phyloP scores from a whole-genome alignment of 257 asterid species.

The Lycium barbarum region DNA sequence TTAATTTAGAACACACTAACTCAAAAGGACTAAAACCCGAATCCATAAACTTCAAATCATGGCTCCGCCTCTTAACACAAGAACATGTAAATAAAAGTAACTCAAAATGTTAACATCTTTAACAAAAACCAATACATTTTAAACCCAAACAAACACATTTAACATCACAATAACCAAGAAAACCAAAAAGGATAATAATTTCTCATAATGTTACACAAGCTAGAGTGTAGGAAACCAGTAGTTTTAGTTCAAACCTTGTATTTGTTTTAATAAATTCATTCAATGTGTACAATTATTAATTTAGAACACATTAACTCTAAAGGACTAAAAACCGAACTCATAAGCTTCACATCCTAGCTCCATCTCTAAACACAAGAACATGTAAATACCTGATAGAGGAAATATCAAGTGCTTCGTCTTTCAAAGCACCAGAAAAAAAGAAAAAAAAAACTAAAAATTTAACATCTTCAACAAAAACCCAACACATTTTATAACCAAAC shows the following conservation, averaged over 20 bases:
- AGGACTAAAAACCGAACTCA: background rate
- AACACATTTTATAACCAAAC: slow-evolving; percentile 2
- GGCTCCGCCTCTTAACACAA: background rate
- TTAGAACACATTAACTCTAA: background rate
- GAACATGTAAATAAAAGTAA: slow-evolving; percentile 11
- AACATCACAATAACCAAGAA: background rate
- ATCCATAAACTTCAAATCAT: background rate
- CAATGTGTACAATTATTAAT: too few relatives aligned
- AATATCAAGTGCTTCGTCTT: slow-evolving; percentile 71
- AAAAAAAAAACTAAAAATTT: background rate
- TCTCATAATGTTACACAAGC: background rate
- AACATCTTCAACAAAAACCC: background rate
- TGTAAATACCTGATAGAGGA: slow-evolving; percentile 59
- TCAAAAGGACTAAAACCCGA: background rate
- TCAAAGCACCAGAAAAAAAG: too few relatives aligned
- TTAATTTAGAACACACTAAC: background rate
- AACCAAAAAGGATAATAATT: background rate
- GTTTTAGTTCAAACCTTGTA: background rate
- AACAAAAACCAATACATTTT: background rate
- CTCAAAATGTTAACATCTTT: background rate
- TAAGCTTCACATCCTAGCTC: background rate
- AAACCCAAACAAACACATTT: background rate
- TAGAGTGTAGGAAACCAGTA: background rate
- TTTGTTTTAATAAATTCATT: too few relatives aligned
- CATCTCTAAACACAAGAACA: background rate